Percentiles rank a stretch among this genome's conserved stretches.
These are phyloP conservation scores for Cladosporium phlei DNA, from an alignment of 2,329 filamentous ascomycete genomes.

Conservation along the genomic window DNA sequence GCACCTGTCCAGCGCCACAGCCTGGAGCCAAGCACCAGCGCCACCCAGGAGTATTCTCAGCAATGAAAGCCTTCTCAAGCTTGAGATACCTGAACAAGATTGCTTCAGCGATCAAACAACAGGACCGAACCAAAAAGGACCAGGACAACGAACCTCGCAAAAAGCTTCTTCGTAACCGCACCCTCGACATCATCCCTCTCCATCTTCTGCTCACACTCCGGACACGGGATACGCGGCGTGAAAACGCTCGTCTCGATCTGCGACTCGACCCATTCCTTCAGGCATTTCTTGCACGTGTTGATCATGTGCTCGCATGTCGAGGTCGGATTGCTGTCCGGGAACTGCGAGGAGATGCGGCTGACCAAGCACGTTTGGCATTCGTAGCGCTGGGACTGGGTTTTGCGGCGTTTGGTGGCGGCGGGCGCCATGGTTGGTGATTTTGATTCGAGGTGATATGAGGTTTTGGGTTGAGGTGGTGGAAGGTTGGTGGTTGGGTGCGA, in stretches of 20 bases:
- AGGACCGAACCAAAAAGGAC: constrained; percentile 18
- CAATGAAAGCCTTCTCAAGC: constrained; percentile 23
- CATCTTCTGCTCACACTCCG: constrained; percentile 45
- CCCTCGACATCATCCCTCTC: constrained; percentile 42
- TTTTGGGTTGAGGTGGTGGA: not conserved
- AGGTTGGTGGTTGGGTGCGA: not conserved
- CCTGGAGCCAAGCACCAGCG: constrained; percentile 48
- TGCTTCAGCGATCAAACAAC: constrained; percentile 28
- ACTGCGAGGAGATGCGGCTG: constrained; percentile 19
- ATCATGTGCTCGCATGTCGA: constrained; percentile 33
- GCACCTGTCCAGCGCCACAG: constrained; percentile 50
- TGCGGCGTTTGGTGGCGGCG: constrained; percentile 15
- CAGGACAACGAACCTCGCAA: constrained; percentile 41
- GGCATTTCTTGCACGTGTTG: constrained; percentile 34
- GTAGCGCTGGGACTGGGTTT: constrained; percentile 13
- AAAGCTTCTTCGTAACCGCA: constrained; percentile 42
- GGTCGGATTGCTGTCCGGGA: constrained; percentile 34
- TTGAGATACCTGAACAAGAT: constrained; percentile 36
- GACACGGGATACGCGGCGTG: constrained; percentile 34
- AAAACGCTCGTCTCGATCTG: constrained; percentile 20
- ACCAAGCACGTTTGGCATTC: constrained; percentile 22
- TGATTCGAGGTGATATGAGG: not conserved
- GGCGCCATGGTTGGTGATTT: constrained; percentile 1
- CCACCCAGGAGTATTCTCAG: constrained; percentile 37
- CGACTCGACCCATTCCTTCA: constrained; percentile 34